A percentile compares a stretch with the other conserved stretches of the same genome.
Conservation (phyloP, 169 alveolate genomes). For the Theileria equi region DNA sequence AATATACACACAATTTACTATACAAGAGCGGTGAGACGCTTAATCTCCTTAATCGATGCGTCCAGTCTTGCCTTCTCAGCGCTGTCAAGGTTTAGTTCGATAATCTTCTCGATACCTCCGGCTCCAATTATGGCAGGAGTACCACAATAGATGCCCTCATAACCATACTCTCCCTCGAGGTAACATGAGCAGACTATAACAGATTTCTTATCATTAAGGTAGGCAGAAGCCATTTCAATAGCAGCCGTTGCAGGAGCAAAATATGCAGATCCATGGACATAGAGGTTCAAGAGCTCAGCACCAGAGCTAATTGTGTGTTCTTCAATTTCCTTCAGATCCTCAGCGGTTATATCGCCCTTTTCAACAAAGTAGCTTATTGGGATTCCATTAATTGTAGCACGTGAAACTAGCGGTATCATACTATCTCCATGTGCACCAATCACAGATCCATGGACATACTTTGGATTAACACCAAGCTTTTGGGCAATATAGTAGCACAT, state of each 20-base stretch:
- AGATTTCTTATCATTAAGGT: slow-evolving; percentile 71
- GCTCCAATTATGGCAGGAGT: slow-evolving; percentile 83
- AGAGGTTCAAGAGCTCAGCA: slow-evolving; percentile 40
- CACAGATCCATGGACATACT: slow-evolving; percentile 73
- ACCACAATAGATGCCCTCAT: slow-evolving; percentile 77
- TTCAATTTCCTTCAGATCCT: slow-evolving; percentile 32
- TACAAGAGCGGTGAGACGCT: slow-evolving; percentile 30
- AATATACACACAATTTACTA: background rate
- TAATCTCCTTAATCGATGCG: slow-evolving; percentile 48
- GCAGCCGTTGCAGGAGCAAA: slow-evolving; percentile 77
- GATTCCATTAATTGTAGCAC: slow-evolving; percentile 74
- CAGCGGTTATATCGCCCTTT: slow-evolving; percentile 33
- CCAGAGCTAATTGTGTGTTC: slow-evolving; percentile 47
- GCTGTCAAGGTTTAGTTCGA: slow-evolving; percentile 67
- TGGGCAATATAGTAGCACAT: slow-evolving; percentile 73
- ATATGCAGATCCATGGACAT: slow-evolving; percentile 54
- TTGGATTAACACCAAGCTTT: slow-evolving; percentile 74
- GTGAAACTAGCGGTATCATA: slow-evolving; percentile 79
- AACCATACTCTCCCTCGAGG: slow-evolving; percentile 82
- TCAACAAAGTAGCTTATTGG: slow-evolving; percentile 63
- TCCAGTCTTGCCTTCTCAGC: slow-evolving; percentile 67
- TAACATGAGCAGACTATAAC: slow-evolving; percentile 80
- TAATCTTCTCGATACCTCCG: slow-evolving; percentile 79
- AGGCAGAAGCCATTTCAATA: slow-evolving; percentile 66
- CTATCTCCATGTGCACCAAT: slow-evolving; percentile 88